Evolutionary conservation across 768 basidiomycete species (phyloP).

Genomic region (Lactarius psammicola): DNA sequence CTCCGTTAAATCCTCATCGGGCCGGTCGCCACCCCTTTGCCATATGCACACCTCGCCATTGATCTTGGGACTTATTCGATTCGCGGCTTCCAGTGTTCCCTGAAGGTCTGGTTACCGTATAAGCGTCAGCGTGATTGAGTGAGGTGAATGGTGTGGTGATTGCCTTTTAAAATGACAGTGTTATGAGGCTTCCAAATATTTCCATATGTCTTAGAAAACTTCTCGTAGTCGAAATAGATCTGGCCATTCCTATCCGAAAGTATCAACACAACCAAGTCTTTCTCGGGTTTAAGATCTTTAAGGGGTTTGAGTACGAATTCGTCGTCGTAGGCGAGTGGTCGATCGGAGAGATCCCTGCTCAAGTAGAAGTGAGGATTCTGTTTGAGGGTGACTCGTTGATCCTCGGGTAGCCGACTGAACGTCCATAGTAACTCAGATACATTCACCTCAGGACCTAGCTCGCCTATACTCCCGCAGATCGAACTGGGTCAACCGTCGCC

Average conservation of each 20-base stretch:
- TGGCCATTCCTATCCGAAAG: constrained; percentile 22
- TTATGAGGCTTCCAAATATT: constrained; percentile 24
- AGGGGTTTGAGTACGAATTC: constrained; percentile 21
- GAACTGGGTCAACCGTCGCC: neutral
- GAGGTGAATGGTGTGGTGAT: neutral
- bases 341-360: constrained; percentile 22
- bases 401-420: constrained; percentile 23
- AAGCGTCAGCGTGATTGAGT: neutral
- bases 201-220: constrained; percentile 23
- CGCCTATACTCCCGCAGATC: constrained; percentile 1
- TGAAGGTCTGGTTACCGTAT: constrained; percentile 20
- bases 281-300: constrained; percentile 21
- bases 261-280: constrained; percentile 20
- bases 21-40: constrained; percentile 20
- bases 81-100: constrained; percentile 21
- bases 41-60: constrained; percentile 22
- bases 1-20: constrained; percentile 10
- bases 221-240: constrained; percentile 25
- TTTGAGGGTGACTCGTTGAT: constrained; percentile 24
- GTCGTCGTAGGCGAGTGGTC: constrained; percentile 11
- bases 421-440: constrained; percentile 25
- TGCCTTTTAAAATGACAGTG: constrained; percentile 23
- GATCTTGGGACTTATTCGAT: constrained; percentile 13
- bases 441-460: constrained; percentile 20
- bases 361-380: constrained; percentile 25